Evolutionary conservation across 1,284 basidiomycete species (phyloP), one percentile per base, ranked within the genome.

Genomic region (Ganoderma sp.): DNA sequence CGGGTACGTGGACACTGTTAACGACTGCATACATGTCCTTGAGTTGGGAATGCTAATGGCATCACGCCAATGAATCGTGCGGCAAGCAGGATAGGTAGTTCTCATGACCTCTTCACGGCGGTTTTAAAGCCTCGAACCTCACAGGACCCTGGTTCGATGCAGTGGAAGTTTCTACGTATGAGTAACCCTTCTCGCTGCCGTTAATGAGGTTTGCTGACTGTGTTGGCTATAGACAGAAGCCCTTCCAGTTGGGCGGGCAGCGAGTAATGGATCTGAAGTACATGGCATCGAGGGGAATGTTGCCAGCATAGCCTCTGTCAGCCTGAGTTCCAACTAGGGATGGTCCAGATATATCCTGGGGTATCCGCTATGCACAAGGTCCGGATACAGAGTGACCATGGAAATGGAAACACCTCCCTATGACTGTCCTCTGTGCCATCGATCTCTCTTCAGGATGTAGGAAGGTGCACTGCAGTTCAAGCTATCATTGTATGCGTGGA

Each of bases 101-200:
- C 82, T 84, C 72, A 79, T 84, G 80, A 81, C 82, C 67, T 74
- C 77, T 8, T 82, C 82, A 6, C 79, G 81, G 65, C 68, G 74
- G 10, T 84, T 80, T 74, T 81, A 84, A 80, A 81, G 70, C 63
- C 19, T 80, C 81, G 2, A 71, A 75, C 69, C 78, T 39, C 37
- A 39, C 83, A 12, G 84, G 84, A 69, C 78, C 82, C n/a, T 85
- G 82, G 82, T 84, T 83, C 67, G 83, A 83, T 7, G 82, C 81
- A 14, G 82, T 83, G 80, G 73, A 74, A 52, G 71, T 43, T 28
- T 25, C 9, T 28, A 73, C 58, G 5, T 3, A 14, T 50, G 28
- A 25, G n/a, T 48, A 22, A 56, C 59, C 15, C 9, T n/a, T 34
- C 58, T 19, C 37, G 32, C 14, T 61, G 12, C 25, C 19, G 37